Percentiles rank a stretch among this genome's conserved stretches.
phyloP scores from a whole-genome alignment of 2,329 filamentous ascomycete genomes.

The Phialocephala sp. region DNA sequence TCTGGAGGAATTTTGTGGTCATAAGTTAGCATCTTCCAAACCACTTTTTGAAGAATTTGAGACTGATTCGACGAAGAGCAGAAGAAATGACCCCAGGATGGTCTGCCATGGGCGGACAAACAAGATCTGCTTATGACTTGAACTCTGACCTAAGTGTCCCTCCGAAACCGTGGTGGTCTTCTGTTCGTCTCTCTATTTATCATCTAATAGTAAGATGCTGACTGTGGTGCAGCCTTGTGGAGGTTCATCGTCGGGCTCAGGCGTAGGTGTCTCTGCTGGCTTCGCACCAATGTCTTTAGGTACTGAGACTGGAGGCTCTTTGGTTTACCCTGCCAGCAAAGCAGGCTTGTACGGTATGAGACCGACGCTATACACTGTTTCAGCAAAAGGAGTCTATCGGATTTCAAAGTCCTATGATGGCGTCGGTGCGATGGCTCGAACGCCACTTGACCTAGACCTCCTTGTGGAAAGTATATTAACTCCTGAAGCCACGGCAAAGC shows the following conservation, averaged over 20 bases:
- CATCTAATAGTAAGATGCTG: not conserved
- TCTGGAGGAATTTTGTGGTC: constrained; percentile 20
- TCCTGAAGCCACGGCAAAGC: not conserved
- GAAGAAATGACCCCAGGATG: constrained; percentile 63
- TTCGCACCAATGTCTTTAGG: constrained; percentile 59
- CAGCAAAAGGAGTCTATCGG: constrained; percentile 63
- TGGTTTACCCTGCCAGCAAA: constrained; percentile 57
- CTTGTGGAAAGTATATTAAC: constrained; percentile 26
- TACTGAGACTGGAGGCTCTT: constrained; percentile 61
- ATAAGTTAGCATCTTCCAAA: constrained; percentile 14
- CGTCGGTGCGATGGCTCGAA: constrained; percentile 36
- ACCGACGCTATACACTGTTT: constrained; percentile 67
- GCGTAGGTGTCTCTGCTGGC: constrained; percentile 57
- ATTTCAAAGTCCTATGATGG: constrained; percentile 33
- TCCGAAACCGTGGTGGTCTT: not conserved
- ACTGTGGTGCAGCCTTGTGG: constrained; percentile 50
- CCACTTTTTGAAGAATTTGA: constrained; percentile 9
- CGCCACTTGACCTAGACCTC: constrained; percentile 30
- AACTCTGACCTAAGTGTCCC: constrained; percentile 44
- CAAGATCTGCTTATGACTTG: constrained; percentile 49
- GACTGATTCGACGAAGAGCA: constrained; percentile 52
- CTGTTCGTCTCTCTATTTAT: not conserved
- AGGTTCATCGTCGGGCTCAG: constrained; percentile 58
- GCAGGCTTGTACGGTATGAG: constrained; percentile 71
- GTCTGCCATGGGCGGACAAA: constrained; percentile 67